Evolutionary conservation across 495 filamentous ascomycete species (phyloP).

Genomic region (Talaromyces adpressus): DNA sequence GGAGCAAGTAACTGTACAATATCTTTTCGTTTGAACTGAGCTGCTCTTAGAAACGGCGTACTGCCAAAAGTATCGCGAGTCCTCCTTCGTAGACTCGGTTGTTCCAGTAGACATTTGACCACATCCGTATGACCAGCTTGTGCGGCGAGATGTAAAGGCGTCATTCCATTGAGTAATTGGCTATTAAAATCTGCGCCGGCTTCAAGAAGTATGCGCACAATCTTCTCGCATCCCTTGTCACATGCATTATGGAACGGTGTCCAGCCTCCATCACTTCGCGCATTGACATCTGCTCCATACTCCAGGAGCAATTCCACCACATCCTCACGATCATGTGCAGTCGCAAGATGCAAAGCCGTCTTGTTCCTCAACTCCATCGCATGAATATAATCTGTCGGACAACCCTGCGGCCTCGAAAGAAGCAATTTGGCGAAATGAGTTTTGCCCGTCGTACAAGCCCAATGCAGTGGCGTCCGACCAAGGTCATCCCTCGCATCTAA

Average conservation of each 20-base stretch:
- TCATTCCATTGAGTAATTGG: conserved; percentile 49
- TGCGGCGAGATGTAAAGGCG: conserved; percentile 56
- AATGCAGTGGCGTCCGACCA: conserved; percentile 53
- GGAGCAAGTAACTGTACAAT: conserved; percentile 52
- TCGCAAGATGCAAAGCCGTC: conserved; percentile 54
- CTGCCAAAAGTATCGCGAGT: conserved; percentile 55
- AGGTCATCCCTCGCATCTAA: conserved; percentile 41
- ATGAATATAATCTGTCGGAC: conserved; percentile 37
- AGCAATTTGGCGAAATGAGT: conserved; percentile 46
- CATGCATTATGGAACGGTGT: conserved; percentile 60
- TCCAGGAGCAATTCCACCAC: conserved; percentile 49
- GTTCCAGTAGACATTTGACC: conserved; percentile 45
- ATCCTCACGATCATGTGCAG: conserved; percentile 43
- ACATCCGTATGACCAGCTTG: conserved; percentile 52
- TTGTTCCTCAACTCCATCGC: conserved; percentile 51
- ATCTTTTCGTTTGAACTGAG: conserved; percentile 49
- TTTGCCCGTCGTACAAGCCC: conserved; percentile 59
- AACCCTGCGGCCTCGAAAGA: conserved; percentile 33
- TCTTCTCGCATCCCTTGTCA: conserved; percentile 43
- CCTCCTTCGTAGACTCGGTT: conserved; percentile 36
- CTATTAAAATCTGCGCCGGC: conserved; percentile 50
- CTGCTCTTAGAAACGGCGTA: conserved; percentile 53
- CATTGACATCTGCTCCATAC: conserved; percentile 45
- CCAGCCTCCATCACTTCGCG: conserved; percentile 55
- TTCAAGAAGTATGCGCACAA: conserved; percentile 41